A percentile compares a stretch with the other conserved stretches of the same genome.
Evolutionary conservation across 2,329 filamentous ascomycete species (phyloP).

Genomic region (Pseudogymnoascus sp.): DNA sequence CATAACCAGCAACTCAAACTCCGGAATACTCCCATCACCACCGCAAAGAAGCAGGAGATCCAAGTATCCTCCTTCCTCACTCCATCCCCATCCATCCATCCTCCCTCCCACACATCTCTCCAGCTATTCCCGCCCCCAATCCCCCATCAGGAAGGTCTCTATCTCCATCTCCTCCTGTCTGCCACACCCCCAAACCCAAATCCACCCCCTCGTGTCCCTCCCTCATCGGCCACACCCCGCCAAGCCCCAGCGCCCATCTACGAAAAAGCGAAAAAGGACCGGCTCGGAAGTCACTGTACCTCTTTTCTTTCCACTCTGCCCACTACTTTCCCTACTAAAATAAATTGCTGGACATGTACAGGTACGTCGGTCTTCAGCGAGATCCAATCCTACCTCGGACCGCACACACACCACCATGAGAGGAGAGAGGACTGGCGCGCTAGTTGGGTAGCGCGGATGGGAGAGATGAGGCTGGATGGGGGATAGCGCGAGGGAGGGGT

Average conservation of each 20-base stretch:
- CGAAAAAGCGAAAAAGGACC: not conserved
- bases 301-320: no score
- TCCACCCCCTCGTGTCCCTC: not conserved
- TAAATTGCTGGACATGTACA: not conserved
- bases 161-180: not conserved
- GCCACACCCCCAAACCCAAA: not conserved
- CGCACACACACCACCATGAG: not conserved
- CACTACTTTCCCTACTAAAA: no score
- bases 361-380: no score
- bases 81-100: no score
- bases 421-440: not conserved
- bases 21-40: not conserved
- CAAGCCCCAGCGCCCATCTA: not conserved
- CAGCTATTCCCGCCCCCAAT: not conserved
- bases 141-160: not conserved
- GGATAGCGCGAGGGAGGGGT: not conserved
- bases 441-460: not conserved
- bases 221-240: not conserved
- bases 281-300: not conserved
- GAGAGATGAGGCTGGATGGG: not conserved
- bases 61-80: not conserved
- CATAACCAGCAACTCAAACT: no score
- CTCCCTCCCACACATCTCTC: no score
- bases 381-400: not conserved
- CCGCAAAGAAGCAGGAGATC: not conserved